Evolutionary conservation across 1,284 basidiomycete genomes (phyloP), one percentile per base, ranked within the genome.

Genomic region (Tremellales sp.): DNA sequence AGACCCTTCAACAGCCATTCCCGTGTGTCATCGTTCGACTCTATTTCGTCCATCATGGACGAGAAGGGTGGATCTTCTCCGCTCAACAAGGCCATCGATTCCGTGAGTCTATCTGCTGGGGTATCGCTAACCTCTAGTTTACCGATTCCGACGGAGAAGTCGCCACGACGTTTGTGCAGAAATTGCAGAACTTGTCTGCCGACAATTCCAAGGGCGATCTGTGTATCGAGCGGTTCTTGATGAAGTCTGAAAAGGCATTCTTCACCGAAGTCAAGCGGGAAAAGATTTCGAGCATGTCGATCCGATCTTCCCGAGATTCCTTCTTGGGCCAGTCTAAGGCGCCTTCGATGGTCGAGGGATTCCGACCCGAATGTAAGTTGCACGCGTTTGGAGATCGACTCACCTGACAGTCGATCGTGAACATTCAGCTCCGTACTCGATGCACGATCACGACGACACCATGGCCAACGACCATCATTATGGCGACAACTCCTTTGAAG

Each of bases 61-160:
- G 90, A 93, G 63, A 93, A 93, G 75, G 65, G 65, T 10, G 76
- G 76, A 2, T 85, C 85, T 50, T 92, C 89, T 10, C 87, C 88
- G 5, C 74, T 93, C 51, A 94, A 94, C 75, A 92, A 92, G 74
- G 87, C 89, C 9, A 88, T 90, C 65, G 85, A 85, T 51, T 84
- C 87, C 47, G 86, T 87, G 65, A 62, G 80, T 74, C 22, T 6
- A 39, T 22, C 31, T 14, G 35, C 28, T 34, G 10, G 27, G 42
- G 44, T 42, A 48, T 49, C 4, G 34, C 40, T 48, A 35, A 47
- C 27, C 12, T 49, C 16, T 53, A 87, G 83, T 94, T 94, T 73
- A 94, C 90, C 25, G 90, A 93, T 71, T 78, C 86, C 1, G 87
- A 93, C 67, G 90, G 90, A 36, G 87, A 88, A 51, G 89, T 94